Percentiles rank a stretch among this genome's conserved stretches.
These are phyloP conservation scores for Nicotiana undulata DNA, from an alignment of 257 asterid genomes.

Conservation along the genomic window DNA sequence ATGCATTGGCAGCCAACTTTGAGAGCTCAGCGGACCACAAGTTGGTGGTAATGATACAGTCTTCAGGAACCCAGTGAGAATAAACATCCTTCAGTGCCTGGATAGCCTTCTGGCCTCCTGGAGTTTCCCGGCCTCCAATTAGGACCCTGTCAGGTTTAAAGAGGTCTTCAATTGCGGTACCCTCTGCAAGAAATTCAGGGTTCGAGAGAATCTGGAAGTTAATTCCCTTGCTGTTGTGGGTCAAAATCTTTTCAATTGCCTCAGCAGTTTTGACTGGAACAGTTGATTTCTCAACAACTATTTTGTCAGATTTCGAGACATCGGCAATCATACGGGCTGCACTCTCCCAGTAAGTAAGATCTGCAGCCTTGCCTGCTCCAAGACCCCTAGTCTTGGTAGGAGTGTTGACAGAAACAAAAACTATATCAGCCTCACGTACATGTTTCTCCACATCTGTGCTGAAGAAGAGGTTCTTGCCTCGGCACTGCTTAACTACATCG, in stretches of 20 bases:
- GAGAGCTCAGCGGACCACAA: conserved; percentile 95
- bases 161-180: conserved; percentile 75
- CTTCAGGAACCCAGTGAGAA: conserved; percentile 87
- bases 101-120: conserved; percentile 70
- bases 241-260: conserved; percentile 77
- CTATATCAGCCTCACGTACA: conserved; percentile 75
- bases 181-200: conserved; percentile 88
- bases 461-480: conserved; percentile 91
- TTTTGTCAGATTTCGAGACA: conserved; percentile 80
- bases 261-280: conserved; percentile 94
- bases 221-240: conserved; percentile 82
- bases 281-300: conserved; percentile 87
- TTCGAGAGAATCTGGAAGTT: conserved; percentile 75
- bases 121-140: conserved; percentile 88
- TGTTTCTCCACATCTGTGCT: conserved; percentile 94
- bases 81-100: conserved; percentile 57
- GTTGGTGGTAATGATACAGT: conserved; percentile 61
- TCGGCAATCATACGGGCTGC: conserved; percentile 97
- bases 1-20: conserved; percentile 87
- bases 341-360: conserved; percentile 89
- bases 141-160: conserved; percentile 80
- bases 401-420: conserved; percentile 85
- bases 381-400: conserved; percentile 95
- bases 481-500: conserved; percentile 81
- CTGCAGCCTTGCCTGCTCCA: conserved; percentile 98